Evolutionary conservation across 2,329 filamentous ascomycete species (phyloP).

Genomic region (Dactylellina sp.): DNA sequence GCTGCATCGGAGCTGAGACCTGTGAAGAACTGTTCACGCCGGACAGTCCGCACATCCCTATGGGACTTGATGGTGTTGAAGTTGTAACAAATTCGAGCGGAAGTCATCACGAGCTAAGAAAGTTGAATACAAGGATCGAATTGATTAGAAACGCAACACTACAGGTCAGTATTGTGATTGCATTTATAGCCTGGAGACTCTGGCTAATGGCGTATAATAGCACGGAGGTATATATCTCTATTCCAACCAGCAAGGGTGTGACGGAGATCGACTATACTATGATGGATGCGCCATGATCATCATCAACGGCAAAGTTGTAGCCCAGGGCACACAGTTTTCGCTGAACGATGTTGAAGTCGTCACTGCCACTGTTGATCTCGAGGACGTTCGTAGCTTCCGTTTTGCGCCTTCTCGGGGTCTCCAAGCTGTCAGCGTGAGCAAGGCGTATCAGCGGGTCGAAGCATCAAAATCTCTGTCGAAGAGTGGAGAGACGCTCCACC

Average conservation of each 20-base stretch:
- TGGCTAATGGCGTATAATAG: slow-evolving; percentile 58
- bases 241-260: slow-evolving; percentile 72
- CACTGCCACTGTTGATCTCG: slow-evolving; percentile 75
- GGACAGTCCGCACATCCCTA: slow-evolving; percentile 70
- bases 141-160: slow-evolving; percentile 76
- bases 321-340: slow-evolving; percentile 75
- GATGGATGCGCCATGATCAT: slow-evolving; percentile 75
- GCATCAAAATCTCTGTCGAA: slow-evolving; percentile 66
- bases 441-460: slow-evolving; percentile 67
- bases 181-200: no score
- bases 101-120: slow-evolving; percentile 75
- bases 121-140: slow-evolving; percentile 73
- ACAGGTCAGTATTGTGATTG: slow-evolving; percentile 65
- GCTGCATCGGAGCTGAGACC: slow-evolving; percentile 73
- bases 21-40: slow-evolving; percentile 77
- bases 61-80: slow-evolving; percentile 77
- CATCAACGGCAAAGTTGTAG: slow-evolving; percentile 72
- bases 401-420: slow-evolving; percentile 70
- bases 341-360: slow-evolving; percentile 74
- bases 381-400: slow-evolving; percentile 75
- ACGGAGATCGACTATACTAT: slow-evolving; percentile 73
- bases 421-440: slow-evolving; percentile 69
- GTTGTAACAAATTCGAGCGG: slow-evolving; percentile 78
- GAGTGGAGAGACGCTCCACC: slow-evolving; percentile 65
- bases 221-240: slow-evolving; percentile 70